Evolutionary conservation across 192 early-diverging fungal genomes (phyloP).

Genomic region (Kappamyces sp.): DNA sequence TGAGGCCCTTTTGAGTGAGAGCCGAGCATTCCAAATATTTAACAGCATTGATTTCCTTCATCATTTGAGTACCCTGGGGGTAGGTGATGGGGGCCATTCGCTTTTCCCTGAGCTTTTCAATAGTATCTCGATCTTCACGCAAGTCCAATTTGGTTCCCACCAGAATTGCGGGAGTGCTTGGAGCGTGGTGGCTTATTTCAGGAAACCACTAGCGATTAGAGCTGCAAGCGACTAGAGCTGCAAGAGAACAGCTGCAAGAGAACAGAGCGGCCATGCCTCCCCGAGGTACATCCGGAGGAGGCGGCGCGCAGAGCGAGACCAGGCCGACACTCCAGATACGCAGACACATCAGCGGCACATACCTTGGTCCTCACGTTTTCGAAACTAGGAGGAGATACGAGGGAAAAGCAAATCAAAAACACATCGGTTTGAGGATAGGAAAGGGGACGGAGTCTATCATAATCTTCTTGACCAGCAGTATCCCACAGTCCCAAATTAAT

Average conservation of each 20-base stretch:
- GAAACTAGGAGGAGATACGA: slow-evolving; percentile 91
- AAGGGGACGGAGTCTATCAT: slow-evolving; percentile 93
- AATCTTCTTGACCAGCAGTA: slow-evolving; percentile 98
- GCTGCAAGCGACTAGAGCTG: neutral
- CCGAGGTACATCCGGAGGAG: neutral
- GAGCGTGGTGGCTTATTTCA: slow-evolving; percentile 92
- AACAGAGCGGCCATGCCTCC: neutral
- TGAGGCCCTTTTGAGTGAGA: slow-evolving; percentile 93
- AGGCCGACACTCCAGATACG: neutral
- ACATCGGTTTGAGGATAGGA: slow-evolving; percentile 99
- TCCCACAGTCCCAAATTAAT: slow-evolving; percentile 98
- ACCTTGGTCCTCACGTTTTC: slow-evolving; percentile 97
- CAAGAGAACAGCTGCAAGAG: neutral
- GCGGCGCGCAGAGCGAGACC: neutral
- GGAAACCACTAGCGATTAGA: slow-evolving; percentile 73
- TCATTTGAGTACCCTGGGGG: slow-evolving; percentile 80
- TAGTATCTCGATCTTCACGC: slow-evolving; percentile 87
- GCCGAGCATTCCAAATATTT: slow-evolving; percentile 97
- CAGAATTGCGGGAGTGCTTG: slow-evolving; percentile 84
- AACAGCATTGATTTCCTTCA: slow-evolving; percentile 82
- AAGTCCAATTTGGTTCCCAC: slow-evolving; percentile 98
- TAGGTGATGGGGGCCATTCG: slow-evolving; percentile 82
- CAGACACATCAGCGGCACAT: neutral
- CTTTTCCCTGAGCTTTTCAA: slow-evolving; percentile 83
- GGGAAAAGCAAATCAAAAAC: slow-evolving; percentile 95